Conservation (phyloP, 805 yeast species). For the Candida multigemmis region DNA sequence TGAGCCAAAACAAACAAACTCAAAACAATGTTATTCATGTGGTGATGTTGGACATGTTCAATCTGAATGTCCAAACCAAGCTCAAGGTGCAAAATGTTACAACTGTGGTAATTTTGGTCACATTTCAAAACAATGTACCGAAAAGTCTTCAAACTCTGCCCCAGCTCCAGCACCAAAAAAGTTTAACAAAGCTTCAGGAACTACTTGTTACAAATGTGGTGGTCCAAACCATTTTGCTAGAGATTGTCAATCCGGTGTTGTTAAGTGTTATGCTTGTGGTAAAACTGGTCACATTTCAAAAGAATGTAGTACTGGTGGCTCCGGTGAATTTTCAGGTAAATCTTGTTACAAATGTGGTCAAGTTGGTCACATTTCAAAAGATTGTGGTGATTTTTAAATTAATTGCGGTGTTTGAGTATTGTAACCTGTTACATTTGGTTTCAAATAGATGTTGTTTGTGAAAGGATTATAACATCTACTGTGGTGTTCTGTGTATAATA, state of each 20-base stretch:
- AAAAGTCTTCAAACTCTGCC: background rate
- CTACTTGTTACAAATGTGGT: conserved; percentile 84
- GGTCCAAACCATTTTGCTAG: conserved; percentile 91
- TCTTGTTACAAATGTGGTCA: conserved; percentile 69
- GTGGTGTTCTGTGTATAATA: no score
- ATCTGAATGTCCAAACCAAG: conserved; percentile 68
- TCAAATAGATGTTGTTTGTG: no score
- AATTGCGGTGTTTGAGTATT: no score
- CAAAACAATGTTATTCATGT: conserved; percentile 90
- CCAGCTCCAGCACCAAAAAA: conserved; percentile 12
- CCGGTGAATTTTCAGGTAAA: conserved; percentile 34
- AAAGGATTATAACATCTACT: background rate
- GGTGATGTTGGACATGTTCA: conserved; percentile 87
- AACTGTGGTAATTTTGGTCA: conserved; percentile 54
- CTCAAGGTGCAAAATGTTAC: conserved; percentile 70
- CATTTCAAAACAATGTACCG: conserved; percentile 63
- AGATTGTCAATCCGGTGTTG: conserved; percentile 66
- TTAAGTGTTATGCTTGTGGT: conserved; percentile 91
- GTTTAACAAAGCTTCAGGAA: conserved; percentile 7
- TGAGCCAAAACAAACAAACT: conserved; percentile 74
- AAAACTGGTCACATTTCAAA: conserved; percentile 81
- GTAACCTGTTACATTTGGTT: no score
- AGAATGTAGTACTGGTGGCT: conserved; percentile 61
- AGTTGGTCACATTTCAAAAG: conserved; percentile 83
- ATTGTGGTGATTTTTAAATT: conserved; percentile 35